Evolutionary conservation across 768 basidiomycete genomes (phyloP).

Genomic region (Dioszegia hungarica): DNA sequence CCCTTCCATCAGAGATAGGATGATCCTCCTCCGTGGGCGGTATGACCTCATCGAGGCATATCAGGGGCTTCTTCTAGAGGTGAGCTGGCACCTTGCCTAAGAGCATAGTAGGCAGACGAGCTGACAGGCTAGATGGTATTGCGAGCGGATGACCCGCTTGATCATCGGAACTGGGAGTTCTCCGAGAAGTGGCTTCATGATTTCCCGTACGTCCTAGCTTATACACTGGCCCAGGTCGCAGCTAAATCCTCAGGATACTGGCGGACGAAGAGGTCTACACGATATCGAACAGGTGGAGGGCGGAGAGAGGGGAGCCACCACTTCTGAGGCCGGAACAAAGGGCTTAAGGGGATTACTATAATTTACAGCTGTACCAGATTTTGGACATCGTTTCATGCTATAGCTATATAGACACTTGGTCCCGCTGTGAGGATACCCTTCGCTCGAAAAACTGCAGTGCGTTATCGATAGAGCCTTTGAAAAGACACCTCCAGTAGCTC

Average conservation of each 20-base stretch:
- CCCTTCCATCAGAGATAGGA: conserved; percentile 81
- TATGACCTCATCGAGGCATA: conserved; percentile 66
- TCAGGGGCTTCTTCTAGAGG: conserved; percentile 63
- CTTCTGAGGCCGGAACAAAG: conserved; percentile 8
- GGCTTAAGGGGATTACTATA: neutral
- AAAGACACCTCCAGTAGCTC: too few species aligned
- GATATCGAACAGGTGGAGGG: conserved; percentile 81
- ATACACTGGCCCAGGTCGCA: neutral
- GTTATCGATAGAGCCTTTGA: too few species aligned
- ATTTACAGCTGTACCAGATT: too few species aligned
- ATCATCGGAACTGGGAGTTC: conserved; percentile 85
- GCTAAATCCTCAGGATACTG: conserved; percentile 59
- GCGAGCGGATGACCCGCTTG: conserved; percentile 73
- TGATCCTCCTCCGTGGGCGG: conserved; percentile 78
- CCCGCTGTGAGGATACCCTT: too few species aligned
- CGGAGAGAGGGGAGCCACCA: conserved; percentile 66
- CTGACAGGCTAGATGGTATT: conserved; percentile 1
- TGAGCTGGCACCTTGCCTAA: conserved; percentile 47
- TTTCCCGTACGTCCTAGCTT: conserved; percentile 60
- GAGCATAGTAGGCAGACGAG: too few species aligned
- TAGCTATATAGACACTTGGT: too few species aligned
- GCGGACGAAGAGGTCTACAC: conserved; percentile 66
- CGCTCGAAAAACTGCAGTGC: too few species aligned
- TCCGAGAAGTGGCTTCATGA: conserved; percentile 74
- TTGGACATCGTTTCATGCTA: too few species aligned